Conservation (phyloP, 2,329 filamentous ascomycete genomes). For the Colletotrichum musicola region DNA sequence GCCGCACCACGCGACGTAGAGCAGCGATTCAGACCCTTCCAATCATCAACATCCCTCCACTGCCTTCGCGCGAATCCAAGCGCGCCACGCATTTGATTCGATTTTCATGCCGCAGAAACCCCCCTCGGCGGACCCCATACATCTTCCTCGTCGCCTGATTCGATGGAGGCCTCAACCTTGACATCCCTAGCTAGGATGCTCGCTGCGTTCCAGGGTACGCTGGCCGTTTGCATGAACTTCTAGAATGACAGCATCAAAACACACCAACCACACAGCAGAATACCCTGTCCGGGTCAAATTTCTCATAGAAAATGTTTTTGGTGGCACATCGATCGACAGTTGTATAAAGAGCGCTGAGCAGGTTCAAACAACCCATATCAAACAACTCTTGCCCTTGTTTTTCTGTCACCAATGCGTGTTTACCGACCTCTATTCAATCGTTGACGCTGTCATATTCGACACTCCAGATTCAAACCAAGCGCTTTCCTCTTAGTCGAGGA, state of each 20-base stretch:
- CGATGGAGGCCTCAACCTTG: constrained; percentile 4
- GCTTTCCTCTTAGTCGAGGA: neutral
- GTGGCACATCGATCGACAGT: constrained; percentile 11
- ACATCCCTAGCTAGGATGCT: constrained; percentile 30
- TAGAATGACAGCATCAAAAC: constrained; percentile 39
- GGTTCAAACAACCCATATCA: neutral
- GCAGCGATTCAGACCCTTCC: constrained; percentile 18
- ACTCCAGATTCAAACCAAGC: neutral
- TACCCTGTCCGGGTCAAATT: constrained; percentile 29
- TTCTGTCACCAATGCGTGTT: constrained; percentile 28
- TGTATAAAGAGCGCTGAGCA: constrained; percentile 24
- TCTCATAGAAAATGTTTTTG: constrained; percentile 7
- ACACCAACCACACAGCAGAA: constrained; percentile 20
- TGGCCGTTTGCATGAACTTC: constrained; percentile 40
- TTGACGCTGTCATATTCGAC: constrained; percentile 9
- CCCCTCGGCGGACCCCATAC: neutral
- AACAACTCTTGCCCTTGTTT: constrained; percentile 5
- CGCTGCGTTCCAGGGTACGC: constrained; percentile 31
- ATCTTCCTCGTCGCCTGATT: constrained; percentile 1
- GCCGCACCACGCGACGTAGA: constrained; percentile 21
- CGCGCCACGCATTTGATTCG: constrained; percentile 38
- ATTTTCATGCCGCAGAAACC: constrained; percentile 21
- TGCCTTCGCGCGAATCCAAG: constrained; percentile 26
- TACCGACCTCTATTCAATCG: constrained; percentile 29
- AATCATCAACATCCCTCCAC: constrained; percentile 34